Percentiles rank a stretch among this genome's conserved stretches.
Evolutionary conservation across 2,329 filamentous ascomycete genomes (phyloP).

Genomic region (Fonsecaea nubica): DNA sequence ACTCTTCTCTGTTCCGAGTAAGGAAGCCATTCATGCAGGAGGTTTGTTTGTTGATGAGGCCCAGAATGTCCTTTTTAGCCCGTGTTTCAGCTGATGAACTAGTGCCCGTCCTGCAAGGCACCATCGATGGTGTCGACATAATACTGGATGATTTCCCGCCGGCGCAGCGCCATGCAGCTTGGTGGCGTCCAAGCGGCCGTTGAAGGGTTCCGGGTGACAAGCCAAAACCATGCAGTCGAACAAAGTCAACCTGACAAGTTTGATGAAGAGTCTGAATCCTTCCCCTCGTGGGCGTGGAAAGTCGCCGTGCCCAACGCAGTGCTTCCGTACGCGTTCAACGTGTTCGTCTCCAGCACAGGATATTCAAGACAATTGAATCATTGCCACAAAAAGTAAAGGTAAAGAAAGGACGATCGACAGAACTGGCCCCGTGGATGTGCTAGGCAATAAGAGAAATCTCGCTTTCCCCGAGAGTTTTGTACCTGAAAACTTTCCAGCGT

Average conservation of each 20-base stretch:
- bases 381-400: conserved; percentile 2
- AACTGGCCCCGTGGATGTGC: not conserved
- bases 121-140: not conserved
- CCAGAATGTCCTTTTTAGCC: not conserved
- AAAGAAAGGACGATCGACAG: not conserved
- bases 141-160: conserved; percentile 20
- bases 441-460: not conserved
- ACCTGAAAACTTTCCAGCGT: not conserved
- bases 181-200: conserved; percentile 6
- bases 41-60: conserved; percentile 5
- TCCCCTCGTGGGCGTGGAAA: not conserved
- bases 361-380: no score
- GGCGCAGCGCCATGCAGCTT: conserved; percentile 6
- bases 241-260: not conserved
- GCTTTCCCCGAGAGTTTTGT: not conserved
- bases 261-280: not conserved
- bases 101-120: conserved; percentile 7
- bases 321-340: not conserved
- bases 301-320: not conserved
- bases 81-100: conserved; percentile 10
- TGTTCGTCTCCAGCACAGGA: not conserved
- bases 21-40: conserved; percentile 6
- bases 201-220: not conserved
- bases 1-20: not conserved
- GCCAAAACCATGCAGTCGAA: not conserved